Evolutionary conservation across 768 basidiomycete species (phyloP).

Genomic region (Collybia nuda): DNA sequence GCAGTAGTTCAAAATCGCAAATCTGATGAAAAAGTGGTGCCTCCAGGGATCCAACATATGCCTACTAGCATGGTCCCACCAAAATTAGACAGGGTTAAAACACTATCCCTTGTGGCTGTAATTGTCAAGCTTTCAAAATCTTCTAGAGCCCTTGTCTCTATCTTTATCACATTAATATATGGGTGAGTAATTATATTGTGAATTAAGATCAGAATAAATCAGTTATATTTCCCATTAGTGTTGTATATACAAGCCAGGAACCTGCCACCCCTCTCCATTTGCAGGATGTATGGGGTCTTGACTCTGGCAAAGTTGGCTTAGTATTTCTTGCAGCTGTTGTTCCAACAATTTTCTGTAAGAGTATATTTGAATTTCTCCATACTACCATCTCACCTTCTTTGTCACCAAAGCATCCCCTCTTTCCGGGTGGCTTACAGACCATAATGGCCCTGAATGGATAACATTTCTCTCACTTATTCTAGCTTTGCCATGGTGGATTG

Average conservation of each 20-base stretch:
- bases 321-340: constrained; percentile 65
- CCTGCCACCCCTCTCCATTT: constrained; percentile 59
- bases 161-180: constrained; percentile 47
- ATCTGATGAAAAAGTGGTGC: no score
- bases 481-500: constrained; percentile 63
- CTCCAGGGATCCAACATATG: no score
- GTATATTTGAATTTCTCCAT: neutral
- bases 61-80: neutral
- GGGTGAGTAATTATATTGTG: constrained; percentile 38
- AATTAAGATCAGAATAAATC: neutral
- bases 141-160: constrained; percentile 46
- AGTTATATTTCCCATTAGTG: constrained; percentile 25
- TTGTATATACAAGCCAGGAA: constrained; percentile 50
- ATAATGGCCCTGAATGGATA: constrained; percentile 55
- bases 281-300: constrained; percentile 45
- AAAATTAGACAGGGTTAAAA: constrained; percentile 6
- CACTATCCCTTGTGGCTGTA: constrained; percentile 39
- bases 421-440: constrained; percentile 59
- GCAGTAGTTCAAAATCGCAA: no score
- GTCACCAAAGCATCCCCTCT: constrained; percentile 56
- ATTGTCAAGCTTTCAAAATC: constrained; percentile 41
- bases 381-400: neutral
- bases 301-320: constrained; percentile 57
- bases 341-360: constrained; percentile 64
- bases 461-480: constrained; percentile 45